These are phyloP conservation scores for Blastobotrys americana DNA, from an alignment of 805 yeast genomes.

Conservation along the genomic window DNA sequence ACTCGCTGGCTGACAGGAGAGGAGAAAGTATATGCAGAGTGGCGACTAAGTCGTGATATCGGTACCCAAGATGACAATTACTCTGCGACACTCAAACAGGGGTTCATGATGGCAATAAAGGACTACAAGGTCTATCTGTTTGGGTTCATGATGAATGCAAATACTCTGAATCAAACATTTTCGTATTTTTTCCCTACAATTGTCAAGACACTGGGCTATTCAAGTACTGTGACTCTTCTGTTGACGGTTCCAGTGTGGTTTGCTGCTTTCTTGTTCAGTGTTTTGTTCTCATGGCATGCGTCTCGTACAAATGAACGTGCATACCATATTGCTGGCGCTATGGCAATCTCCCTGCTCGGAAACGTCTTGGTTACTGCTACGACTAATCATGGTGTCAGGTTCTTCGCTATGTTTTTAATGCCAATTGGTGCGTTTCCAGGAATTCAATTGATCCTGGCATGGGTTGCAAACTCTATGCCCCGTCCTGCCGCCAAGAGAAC, in stretches of 20 bases:
- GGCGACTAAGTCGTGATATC: slow-evolving; percentile 18
- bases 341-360: slow-evolving; percentile 34
- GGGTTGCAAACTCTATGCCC: slow-evolving; percentile 51
- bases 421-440: slow-evolving; percentile 50
- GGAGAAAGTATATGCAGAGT: slow-evolving; percentile 16
- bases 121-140: slow-evolving; percentile 21
- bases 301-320: slow-evolving; percentile 50
- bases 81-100: background rate
- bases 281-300: slow-evolving; percentile 48
- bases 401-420: slow-evolving; percentile 50
- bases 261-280: slow-evolving; percentile 44
- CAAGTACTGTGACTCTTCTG: slow-evolving; percentile 43
- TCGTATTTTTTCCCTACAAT: slow-evolving; percentile 57
- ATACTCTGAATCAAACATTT: slow-evolving; percentile 21
- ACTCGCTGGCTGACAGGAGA: slow-evolving; percentile 22
- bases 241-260: slow-evolving; percentile 56
- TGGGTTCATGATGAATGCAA: slow-evolving; percentile 21
- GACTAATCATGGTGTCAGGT: slow-evolving; percentile 48
- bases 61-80: slow-evolving; percentile 12
- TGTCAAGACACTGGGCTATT: slow-evolving; percentile 47
- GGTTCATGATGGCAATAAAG: slow-evolving; percentile 14
- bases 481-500: slow-evolving; percentile 56
- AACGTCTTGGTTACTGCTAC: slow-evolving; percentile 26
- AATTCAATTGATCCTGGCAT: slow-evolving; percentile 45
- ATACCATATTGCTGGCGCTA: slow-evolving; percentile 41